These are phyloP conservation scores for Cyclocybe cylindracea DNA, from an alignment of 768 basidiomycete genomes.

Conservation along the genomic window DNA sequence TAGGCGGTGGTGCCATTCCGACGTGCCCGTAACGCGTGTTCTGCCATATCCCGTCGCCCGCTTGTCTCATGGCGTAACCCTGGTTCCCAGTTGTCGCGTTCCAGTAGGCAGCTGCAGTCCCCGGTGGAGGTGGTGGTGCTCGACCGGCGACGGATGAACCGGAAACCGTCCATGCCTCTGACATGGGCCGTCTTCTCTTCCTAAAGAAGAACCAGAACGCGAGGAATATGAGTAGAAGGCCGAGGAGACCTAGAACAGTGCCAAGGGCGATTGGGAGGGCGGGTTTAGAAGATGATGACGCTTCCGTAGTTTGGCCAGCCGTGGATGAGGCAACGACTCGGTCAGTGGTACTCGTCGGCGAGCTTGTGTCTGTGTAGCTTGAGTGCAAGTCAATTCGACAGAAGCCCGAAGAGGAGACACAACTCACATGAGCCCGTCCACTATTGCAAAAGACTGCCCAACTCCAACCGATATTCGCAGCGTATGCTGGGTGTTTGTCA, in stretches of 20 bases:
- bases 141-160: constrained; percentile 9
- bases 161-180: constrained; percentile 36
- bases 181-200: constrained; percentile 26
- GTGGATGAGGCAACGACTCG: constrained; percentile 20
- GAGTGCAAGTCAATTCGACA: background rate
- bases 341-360: constrained; percentile 11
- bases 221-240: constrained; percentile 24
- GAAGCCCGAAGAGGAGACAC: background rate
- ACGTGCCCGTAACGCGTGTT: constrained; percentile 17
- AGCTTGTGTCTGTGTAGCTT: constrained; percentile 14
- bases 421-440: constrained; percentile 42
- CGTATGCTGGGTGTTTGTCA: constrained; percentile 34
- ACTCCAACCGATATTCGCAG: constrained; percentile 38
- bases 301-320: constrained; percentile 6
- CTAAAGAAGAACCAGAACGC: constrained; percentile 30
- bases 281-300: constrained; percentile 18
- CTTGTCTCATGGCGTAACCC: constrained; percentile 6
- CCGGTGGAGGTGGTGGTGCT: background rate
- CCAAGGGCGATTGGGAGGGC: constrained; percentile 34
- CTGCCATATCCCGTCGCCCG: constrained; percentile 13
- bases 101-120: background rate
- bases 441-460: constrained; percentile 35
- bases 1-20: constrained; percentile 15
- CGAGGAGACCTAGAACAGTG: constrained; percentile 31
- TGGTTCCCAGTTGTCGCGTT: background rate